Conservation (phyloP, 495 filamentous ascomycete genomes). For the Delitschia confertaspora region DNA sequence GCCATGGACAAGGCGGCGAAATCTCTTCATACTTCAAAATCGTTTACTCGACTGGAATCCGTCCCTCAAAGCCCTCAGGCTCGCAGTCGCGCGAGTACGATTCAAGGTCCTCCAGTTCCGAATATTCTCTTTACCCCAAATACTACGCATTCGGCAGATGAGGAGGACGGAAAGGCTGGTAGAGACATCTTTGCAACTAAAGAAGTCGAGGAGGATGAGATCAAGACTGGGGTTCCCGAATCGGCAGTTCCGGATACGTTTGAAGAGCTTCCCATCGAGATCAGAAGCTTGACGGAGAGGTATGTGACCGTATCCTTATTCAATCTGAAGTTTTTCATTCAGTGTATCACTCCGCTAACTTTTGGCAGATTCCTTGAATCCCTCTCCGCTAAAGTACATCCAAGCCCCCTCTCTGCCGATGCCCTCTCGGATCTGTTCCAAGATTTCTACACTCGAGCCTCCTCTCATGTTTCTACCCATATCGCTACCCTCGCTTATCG, state of each 20-base stretch:
- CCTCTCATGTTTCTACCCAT: constrained; percentile 78
- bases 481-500: constrained; percentile 70
- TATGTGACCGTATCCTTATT: constrained; percentile 31
- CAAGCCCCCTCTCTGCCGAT: constrained; percentile 73
- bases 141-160: constrained; percentile 15
- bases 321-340: too few relatives aligned
- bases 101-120: constrained; percentile 46
- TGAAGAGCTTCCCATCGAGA: constrained; percentile 86
- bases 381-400: constrained; percentile 76
- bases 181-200: constrained; percentile 39
- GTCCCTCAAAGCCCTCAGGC: constrained; percentile 36
- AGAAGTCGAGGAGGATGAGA: constrained; percentile 36
- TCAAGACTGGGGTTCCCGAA: constrained; percentile 46
- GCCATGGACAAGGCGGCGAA: constrained; percentile 30
- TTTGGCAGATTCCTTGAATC: constrained; percentile 76
- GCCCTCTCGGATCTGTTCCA: constrained; percentile 82
- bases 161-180: constrained; percentile 23
- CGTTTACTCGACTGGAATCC: constrained; percentile 49
- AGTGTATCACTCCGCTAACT: too few relatives aligned
- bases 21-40: constrained; percentile 38
- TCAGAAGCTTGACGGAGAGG: constrained; percentile 82
- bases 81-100: constrained; percentile 53
- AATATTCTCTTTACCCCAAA: constrained; percentile 36
- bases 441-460: constrained; percentile 81
- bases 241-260: constrained; percentile 49